Conservation (phyloP, 345 rosid genomes). For the Boechera stricta region DNA sequence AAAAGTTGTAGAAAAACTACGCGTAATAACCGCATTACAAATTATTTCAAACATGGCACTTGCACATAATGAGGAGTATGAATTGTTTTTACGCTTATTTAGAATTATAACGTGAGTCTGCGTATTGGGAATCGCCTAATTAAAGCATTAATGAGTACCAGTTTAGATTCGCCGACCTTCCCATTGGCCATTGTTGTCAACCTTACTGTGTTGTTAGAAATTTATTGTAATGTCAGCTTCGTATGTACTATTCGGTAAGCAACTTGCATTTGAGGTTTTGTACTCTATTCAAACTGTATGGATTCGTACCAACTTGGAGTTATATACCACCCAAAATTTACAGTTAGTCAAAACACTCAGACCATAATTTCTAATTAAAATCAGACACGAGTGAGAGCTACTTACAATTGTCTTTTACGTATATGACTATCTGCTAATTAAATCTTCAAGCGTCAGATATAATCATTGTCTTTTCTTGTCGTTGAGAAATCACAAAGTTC, state of each 20-base stretch:
- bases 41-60: slow-evolving; percentile 2
- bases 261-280: neutral
- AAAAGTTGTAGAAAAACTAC: neutral
- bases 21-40: neutral
- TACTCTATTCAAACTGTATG: neutral
- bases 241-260: neutral
- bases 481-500: slow-evolving; percentile 28
- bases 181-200: slow-evolving; percentile 2
- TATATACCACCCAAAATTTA: slow-evolving; percentile 6
- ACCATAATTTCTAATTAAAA: neutral
- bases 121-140: slow-evolving; percentile 2
- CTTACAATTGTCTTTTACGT: slow-evolving; percentile 3
- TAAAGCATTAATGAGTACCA: slow-evolving; percentile 6
- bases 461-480: slow-evolving; percentile 2
- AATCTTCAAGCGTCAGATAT: slow-evolving; percentile 1
- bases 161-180: slow-evolving; percentile 14
- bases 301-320: slow-evolving; percentile 23
- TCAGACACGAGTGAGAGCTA: slow-evolving; percentile 22
- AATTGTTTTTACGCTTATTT: neutral
- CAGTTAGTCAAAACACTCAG: neutral
- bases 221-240: slow-evolving; percentile 5
- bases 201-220: slow-evolving; percentile 1
- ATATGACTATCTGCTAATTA: neutral
- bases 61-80: slow-evolving; percentile 7
- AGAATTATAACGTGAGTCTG: slow-evolving; percentile 20